phyloP scores from a whole-genome alignment of 352 stramenopile genomes.

The Peronospora tabacina region DNA sequence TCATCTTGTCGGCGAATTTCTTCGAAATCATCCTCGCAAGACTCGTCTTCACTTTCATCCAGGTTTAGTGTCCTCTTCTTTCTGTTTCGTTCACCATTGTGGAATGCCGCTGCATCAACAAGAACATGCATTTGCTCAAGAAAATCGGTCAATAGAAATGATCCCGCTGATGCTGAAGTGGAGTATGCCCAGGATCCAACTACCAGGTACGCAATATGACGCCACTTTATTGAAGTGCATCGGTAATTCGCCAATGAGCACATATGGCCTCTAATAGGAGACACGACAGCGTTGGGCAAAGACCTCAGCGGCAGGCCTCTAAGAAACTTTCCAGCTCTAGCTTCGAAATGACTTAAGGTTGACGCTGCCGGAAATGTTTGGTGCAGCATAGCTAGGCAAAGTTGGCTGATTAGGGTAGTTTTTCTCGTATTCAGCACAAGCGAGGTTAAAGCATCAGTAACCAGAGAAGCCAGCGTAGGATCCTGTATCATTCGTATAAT shows the following conservation, averaged over 20 bases:
- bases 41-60: conserved; percentile 21
- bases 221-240: conserved; percentile 35
- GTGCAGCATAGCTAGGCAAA: conserved; percentile 55
- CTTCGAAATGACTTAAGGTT: conserved; percentile 10
- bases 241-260: conserved; percentile 44
- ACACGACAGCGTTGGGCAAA: conserved; percentile 29
- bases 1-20: conserved; percentile 22
- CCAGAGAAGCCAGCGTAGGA: conserved; percentile 35
- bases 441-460: conserved; percentile 32
- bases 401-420: conserved; percentile 32
- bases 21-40: conserved; percentile 26
- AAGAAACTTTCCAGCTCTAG: conserved; percentile 12
- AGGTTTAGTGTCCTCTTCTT: conserved; percentile 10
- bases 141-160: conserved; percentile 35
- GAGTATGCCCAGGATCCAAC: conserved; percentile 52
- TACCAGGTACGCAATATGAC: conserved; percentile 45
- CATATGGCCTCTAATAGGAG: conserved; percentile 24
- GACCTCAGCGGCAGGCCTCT: conserved; percentile 26
- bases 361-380: conserved; percentile 36
- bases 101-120: conserved; percentile 23
- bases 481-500: conserved; percentile 29
- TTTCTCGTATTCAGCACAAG: conserved; percentile 43
- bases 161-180: conserved; percentile 21
- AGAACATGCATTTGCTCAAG: conserved; percentile 42
- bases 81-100: conserved; percentile 2